Conservation (phyloP, 306 rosid species). For the barrel medic (Medicago truncatula) region MtrunA17r5.0-ANR NC_053047.1:544001-544500, state of each 20-base stretch:
- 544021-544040: background rate
- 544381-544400: background rate
- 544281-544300: conserved; percentile 4
- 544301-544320: background rate
- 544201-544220: background rate
- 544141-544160: conserved; percentile 7
- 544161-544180: conserved; percentile 5
- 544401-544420: conserved; percentile 11
- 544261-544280: conserved; percentile 9
- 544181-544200: background rate
- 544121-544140: conserved; percentile 7
- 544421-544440: conserved; percentile 2
- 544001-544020: background rate
- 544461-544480: conserved; percentile 18
- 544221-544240: background rate
- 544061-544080: conserved; percentile 5
- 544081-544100: conserved; percentile 5
- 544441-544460: conserved; percentile 1
- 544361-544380: background rate
- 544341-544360: background rate
- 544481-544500: conserved; percentile 12
- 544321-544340: conserved; percentile 12
- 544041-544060: conserved; percentile 8
- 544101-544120: background rate
- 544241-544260: conserved; percentile 12